Conservation (phyloP, 305 asterid genomes). For the Fraxinus velutina region DNA sequence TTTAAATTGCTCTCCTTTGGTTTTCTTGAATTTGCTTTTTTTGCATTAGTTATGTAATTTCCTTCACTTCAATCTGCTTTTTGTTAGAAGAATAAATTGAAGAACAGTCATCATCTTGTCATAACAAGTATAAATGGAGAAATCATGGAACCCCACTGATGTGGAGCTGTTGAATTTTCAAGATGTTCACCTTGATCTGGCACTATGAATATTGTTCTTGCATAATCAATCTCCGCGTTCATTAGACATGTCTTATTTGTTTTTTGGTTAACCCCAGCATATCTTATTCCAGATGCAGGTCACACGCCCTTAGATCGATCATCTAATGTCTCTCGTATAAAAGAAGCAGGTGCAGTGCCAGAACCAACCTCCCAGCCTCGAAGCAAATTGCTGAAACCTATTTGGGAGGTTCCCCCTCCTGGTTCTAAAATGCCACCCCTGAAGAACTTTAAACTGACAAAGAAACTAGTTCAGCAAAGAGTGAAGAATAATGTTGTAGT, state of each 20-base stretch:
- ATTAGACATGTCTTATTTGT: neutral
- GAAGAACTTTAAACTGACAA: conserved; percentile 65
- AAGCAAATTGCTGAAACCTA: conserved; percentile 39
- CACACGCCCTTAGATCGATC: conserved; percentile 35
- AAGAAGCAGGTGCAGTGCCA: conserved; percentile 23
- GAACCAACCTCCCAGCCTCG: conserved; percentile 27
- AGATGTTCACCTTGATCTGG: neutral
- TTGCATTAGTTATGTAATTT: neutral
- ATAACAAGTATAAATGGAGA: conserved; percentile 2
- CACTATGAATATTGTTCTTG: neutral
- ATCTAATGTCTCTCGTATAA: conserved; percentile 40
- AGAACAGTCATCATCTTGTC: neutral
- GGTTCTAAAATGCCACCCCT: conserved; percentile 84
- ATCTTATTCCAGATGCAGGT: conserved; percentile 30
- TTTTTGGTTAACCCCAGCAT: conserved; percentile 5
- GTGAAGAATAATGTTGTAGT: conserved; percentile 67
- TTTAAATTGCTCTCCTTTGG: neutral
- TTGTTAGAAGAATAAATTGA: neutral
- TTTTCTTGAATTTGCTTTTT: neutral
- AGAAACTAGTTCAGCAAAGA: conserved; percentile 72
- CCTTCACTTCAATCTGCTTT: conserved; percentile 4
- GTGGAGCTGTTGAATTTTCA: conserved; percentile 4
- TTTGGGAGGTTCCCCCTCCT: conserved; percentile 74
- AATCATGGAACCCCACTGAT: neutral
- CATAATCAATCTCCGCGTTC: neutral